Evolutionary conservation across 1,284 basidiomycete species (phyloP).

Genomic region (Mrakiaceae sp.): DNA sequence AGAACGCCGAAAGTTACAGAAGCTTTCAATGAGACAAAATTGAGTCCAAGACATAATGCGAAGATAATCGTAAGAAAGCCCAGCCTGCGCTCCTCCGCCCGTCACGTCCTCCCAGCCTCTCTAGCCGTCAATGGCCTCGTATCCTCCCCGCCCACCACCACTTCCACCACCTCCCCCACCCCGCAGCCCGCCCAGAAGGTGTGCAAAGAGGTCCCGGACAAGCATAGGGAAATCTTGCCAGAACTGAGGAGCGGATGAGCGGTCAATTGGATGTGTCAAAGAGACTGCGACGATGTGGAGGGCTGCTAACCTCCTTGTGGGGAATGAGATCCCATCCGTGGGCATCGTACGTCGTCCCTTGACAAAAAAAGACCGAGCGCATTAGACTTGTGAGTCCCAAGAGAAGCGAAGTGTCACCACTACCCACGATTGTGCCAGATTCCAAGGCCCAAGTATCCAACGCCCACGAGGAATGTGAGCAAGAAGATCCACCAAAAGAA

Average conservation of each 20-base stretch:
- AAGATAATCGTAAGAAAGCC: too few relatives aligned
- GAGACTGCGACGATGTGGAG: background rate
- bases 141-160: conserved; percentile 6
- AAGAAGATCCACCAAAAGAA: background rate
- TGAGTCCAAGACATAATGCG: too few relatives aligned
- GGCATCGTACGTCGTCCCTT: conserved; percentile 33
- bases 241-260: conserved; percentile 27
- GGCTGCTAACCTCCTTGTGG: conserved; percentile 18
- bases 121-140: background rate
- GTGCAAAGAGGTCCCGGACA: conserved; percentile 28
- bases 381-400: too few relatives aligned
- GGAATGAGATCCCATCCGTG: conserved; percentile 35
- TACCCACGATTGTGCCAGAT: conserved; percentile 32
- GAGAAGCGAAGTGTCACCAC: too few relatives aligned
- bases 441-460: conserved; percentile 21
- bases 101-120: too few relatives aligned
- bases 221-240: conserved; percentile 34
- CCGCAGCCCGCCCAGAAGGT: conserved; percentile 22
- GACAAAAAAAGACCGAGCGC: background rate
- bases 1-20: too few relatives aligned
- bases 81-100: too few relatives aligned
- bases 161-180: background rate
- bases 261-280: background rate
- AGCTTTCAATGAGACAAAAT: too few relatives aligned
- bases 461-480: conserved; percentile 2